phyloP scores from a whole-genome alignment of 2,329 filamentous ascomycete species.

The Chrysoporthe puriensis region DNA sequence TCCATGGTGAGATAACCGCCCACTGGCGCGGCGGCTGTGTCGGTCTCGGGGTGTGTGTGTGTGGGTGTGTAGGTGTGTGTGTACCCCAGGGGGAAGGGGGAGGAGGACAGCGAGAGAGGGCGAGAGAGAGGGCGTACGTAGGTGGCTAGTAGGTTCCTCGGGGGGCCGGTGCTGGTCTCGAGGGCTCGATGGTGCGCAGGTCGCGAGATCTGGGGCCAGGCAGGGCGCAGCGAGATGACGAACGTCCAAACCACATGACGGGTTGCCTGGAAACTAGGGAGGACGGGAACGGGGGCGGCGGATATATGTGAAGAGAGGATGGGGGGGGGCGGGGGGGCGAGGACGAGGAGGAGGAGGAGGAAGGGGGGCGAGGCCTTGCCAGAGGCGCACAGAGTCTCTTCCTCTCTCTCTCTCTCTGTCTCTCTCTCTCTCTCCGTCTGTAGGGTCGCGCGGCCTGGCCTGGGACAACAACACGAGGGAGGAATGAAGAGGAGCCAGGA shows the following conservation, averaged over 20 bases:
- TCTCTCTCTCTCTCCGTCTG: background rate
- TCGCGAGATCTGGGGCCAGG: background rate
- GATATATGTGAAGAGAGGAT: background rate
- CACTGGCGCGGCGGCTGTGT: background rate
- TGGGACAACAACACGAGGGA: constrained; percentile 28
- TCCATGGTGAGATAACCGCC: constrained; percentile 18
- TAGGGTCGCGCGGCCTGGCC: background rate
- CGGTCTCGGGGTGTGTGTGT: background rate
- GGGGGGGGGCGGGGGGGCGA: constrained; percentile 10
- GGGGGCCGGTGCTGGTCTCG: background rate
- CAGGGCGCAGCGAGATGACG: constrained; percentile 4
- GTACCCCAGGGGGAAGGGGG: no score
- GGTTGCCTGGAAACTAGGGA: background rate
- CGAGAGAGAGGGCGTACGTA: no score
- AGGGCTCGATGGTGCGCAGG: background rate
- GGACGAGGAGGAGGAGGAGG: background rate
- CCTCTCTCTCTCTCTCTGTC: background rate
- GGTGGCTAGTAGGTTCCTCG: no score
- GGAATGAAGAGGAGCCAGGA: constrained; percentile 27
- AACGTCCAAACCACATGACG: background rate
- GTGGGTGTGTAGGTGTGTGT: no score
- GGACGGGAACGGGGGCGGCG: background rate
- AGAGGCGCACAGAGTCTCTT: background rate
- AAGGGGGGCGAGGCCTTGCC: background rate
- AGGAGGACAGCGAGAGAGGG: no score